Conservation (phyloP, 2,329 filamentous ascomycete genomes). For the Thielaviopsis euricoi region DNA sequence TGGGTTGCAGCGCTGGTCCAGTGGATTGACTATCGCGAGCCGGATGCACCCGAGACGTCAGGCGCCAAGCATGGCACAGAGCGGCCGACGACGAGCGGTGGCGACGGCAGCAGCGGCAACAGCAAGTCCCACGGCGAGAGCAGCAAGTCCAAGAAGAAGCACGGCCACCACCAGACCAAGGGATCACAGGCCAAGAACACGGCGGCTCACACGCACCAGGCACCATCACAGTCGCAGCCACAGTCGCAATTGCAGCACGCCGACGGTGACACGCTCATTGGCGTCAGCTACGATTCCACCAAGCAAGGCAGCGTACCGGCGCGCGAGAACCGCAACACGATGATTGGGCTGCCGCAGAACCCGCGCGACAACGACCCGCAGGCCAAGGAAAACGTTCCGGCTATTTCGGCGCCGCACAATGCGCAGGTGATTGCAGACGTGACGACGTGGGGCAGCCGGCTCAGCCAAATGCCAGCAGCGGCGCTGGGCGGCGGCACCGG, state of each 20-base stretch:
- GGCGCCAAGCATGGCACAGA: constrained; percentile 24
- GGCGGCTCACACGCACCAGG: too few relatives aligned
- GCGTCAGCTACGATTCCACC: constrained; percentile 40
- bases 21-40: constrained; percentile 65
- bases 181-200: not conserved
- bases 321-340: constrained; percentile 19
- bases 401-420: constrained; percentile 73
- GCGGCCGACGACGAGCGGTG: constrained; percentile 10
- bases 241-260: not conserved
- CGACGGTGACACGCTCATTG: constrained; percentile 31
- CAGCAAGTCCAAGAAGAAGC: constrained; percentile 14
- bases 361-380: constrained; percentile 16
- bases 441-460: constrained; percentile 71
- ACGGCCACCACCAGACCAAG: constrained; percentile 17
- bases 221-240: not conserved
- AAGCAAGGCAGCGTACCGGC: constrained; percentile 33
- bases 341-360: constrained; percentile 20
- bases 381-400: constrained; percentile 21
- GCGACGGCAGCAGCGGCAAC: constrained; percentile 6
- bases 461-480: constrained; percentile 15
- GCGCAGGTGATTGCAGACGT: constrained; percentile 69
- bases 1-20: constrained; percentile 86
- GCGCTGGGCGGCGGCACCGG: not conserved
- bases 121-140: not conserved
- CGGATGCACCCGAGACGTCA: constrained; percentile 23